Percentiles rank a stretch among this genome's conserved stretches.
Evolutionary conservation across 176 grass and related monocot species (phyloP).

Genomic region (Canna indica): DNA sequence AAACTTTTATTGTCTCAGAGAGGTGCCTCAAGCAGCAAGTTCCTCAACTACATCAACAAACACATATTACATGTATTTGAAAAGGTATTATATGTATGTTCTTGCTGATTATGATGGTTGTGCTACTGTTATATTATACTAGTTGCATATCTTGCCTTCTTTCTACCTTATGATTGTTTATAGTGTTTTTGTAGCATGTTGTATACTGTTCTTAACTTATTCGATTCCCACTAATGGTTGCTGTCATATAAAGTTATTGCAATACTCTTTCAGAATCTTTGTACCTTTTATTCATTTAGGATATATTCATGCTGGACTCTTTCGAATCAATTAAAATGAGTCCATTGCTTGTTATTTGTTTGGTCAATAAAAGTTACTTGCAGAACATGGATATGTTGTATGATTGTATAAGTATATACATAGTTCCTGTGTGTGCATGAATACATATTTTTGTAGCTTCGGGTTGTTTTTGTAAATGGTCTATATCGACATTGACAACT

Average conservation of each 20-base stretch:
- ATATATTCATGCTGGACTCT: background rate
- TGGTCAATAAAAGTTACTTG: background rate
- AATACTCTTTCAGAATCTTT: background rate
- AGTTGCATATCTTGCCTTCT: background rate
- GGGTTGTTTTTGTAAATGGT: background rate
- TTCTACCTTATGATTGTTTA: background rate
- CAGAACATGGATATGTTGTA: background rate
- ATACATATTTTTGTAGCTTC: too few relatives aligned
- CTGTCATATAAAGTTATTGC: background rate
- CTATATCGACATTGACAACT: background rate
- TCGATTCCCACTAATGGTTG: background rate
- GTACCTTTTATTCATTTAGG: background rate
- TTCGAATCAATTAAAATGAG: background rate
- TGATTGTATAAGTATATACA: background rate
- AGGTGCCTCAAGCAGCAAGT: slow-evolving; percentile 94
- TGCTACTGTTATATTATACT: background rate
- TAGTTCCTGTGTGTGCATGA: background rate
- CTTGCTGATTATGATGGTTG: background rate
- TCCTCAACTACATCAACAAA: slow-evolving; percentile 81
- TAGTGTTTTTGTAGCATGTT: too few relatives aligned
- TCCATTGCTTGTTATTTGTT: background rate
- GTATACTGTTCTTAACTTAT: background rate
- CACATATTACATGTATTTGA: slow-evolving; percentile 93
- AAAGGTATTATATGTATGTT: slow-evolving; percentile 44
- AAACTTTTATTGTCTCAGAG: slow-evolving; percentile 37